These are phyloP conservation scores for Rosa lucieae DNA, from an alignment of 306 rosid genomes.

Conservation along the genomic window DNA sequence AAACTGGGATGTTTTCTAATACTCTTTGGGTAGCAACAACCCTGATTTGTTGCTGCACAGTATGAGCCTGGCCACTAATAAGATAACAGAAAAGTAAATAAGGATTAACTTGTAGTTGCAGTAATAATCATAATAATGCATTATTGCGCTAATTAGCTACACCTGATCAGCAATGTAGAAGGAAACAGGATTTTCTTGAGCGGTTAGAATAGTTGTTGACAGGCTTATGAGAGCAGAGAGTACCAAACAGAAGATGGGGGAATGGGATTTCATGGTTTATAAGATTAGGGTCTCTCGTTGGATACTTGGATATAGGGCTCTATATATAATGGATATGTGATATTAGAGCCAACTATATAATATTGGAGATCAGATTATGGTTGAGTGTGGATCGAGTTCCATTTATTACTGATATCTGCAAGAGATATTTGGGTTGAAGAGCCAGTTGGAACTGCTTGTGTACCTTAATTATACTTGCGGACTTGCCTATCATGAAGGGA, in stretches of 20 bases:
- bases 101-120: not conserved
- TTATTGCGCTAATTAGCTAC: not conserved
- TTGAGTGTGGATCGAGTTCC: not conserved
- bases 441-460: constrained; percentile 39
- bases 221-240: not conserved
- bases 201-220: not conserved
- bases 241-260: constrained; percentile 1
- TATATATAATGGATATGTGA: not conserved
- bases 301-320: not conserved
- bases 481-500: constrained; percentile 50
- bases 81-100: not conserved
- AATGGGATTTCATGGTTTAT: not conserved
- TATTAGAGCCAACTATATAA: not conserved
- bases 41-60: constrained; percentile 2
- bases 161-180: constrained; percentile 10
- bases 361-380: not conserved
- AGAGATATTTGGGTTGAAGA: not conserved
- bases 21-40: constrained; percentile 12
- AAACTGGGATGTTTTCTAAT: not conserved
- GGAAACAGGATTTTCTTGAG: not conserved
- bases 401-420: not conserved
- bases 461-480: not conserved
- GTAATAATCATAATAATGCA: not conserved
- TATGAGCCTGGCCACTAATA: constrained; percentile 9
- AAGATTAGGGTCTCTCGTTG: not conserved